Base-by-base conservation (phyloP, 345 rosid species). In the Adansonia digitata region DNA sequence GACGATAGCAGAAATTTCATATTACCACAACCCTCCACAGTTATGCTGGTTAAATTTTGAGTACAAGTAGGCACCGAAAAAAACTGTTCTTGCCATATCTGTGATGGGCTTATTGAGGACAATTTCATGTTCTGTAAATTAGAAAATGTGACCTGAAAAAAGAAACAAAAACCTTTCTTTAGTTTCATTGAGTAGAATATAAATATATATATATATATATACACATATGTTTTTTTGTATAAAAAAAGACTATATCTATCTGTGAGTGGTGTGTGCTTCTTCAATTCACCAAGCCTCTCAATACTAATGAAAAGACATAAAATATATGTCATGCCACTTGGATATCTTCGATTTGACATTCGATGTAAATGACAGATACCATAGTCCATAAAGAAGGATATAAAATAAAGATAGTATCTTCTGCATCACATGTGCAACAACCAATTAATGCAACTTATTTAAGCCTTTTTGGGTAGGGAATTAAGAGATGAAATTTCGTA, bases 41-140 rank as follows among this genome's bases (percentile, higher is more conserved):
- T 73, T 9, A 73, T 61, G 69, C 11, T 61, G 5, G 75, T 73
- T 73, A 73, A 73, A 7, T 59, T 72, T 17, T 43, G 51, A 40
- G 27, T 24, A 53, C 51, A 55, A 26, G 5, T 24, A 40, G 39
- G 24, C 37, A 56, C 24, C 15, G 52, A 45, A 2, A 45, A 43
- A 72, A 72, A 53, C 66, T 71, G 64, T n/a, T 27, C n/a, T 0
- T 73, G 53, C 75, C 75, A 73, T 40, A 73, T 73, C 24, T 27
- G n/a, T 24, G 40, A 24, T 22, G 67, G 18, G 37, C 3, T 59
- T 27, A 73, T 59, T 7, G 66, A 40, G 14, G 24, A 73, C 24
- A 73, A 27, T 40, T 73, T 73, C 42, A 73, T 27, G 26, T 18
- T 13, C 40, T 73, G 53, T 60, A 57, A 57, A 0, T 17, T 73